phyloP scores from a whole-genome alignment of 2,329 filamentous ascomycete species.

The Ceratocystis alfenasii region DNA sequence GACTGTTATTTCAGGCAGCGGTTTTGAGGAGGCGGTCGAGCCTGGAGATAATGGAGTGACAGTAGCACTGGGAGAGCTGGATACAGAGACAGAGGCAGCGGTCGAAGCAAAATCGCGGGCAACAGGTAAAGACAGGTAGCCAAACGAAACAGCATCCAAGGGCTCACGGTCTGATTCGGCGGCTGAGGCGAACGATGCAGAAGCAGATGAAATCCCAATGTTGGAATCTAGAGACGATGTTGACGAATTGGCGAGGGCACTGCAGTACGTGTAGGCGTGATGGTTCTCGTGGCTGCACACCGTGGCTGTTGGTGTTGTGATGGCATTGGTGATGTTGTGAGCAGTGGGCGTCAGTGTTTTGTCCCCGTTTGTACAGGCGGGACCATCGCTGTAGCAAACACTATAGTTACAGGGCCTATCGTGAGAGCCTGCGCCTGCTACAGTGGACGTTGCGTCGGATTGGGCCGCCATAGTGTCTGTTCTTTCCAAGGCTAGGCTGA shows the following conservation, averaged over 20 bases:
- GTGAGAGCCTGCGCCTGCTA: neutral
- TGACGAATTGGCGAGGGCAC: neutral
- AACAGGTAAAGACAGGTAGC: neutral
- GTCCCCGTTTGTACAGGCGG: neutral
- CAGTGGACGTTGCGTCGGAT: neutral
- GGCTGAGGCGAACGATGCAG: neutral
- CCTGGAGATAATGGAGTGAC: neutral
- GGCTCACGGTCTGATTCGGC: neutral
- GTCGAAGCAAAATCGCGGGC: neutral
- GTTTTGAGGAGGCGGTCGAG: neutral
- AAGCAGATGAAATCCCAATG: neutral
- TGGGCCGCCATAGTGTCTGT: neutral
- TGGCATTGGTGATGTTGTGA: neutral
- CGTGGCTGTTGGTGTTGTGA: neutral
- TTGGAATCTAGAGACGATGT: constrained; percentile 8
- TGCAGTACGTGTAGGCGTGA: neutral
- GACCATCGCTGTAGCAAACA: neutral
- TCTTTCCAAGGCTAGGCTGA: neutral
- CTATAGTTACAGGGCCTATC: neutral
- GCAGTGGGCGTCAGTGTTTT: neutral
- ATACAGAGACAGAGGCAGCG: neutral
- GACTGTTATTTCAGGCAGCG: neutral
- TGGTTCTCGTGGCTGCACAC: too few relatives aligned
- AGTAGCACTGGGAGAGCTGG: neutral
- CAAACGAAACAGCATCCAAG: neutral